Conservation (phyloP, 2,329 filamentous ascomycete genomes). For the Ophiostoma novo-ulmi region DNA sequence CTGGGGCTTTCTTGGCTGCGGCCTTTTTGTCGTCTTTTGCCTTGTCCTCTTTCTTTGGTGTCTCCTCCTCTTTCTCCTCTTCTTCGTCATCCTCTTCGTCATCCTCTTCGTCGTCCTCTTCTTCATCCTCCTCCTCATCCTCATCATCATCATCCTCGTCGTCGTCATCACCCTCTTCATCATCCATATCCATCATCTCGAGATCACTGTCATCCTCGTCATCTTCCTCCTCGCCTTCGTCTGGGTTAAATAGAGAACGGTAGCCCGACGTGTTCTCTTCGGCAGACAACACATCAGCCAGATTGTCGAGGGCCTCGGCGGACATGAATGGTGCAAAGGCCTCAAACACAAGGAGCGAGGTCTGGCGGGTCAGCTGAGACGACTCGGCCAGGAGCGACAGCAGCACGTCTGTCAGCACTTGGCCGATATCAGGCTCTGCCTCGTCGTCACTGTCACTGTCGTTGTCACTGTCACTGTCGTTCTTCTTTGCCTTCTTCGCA, state of each 20-base stretch:
- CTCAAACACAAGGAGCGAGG: slow-evolving; percentile 82
- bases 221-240: slow-evolving; percentile 36
- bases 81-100: background rate
- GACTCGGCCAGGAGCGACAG: slow-evolving; percentile 84
- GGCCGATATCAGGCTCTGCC: slow-evolving; percentile 49
- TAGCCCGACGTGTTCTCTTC: slow-evolving; percentile 80
- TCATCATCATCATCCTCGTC: slow-evolving; percentile 36
- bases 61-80: background rate
- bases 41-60: slow-evolving; percentile 6
- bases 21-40: slow-evolving; percentile 35
- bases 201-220: slow-evolving; percentile 40
- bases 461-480: slow-evolving; percentile 37
- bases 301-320: slow-evolving; percentile 61
- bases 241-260: slow-evolving; percentile 71
- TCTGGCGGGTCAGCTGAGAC: slow-evolving; percentile 76
- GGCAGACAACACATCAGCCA: slow-evolving; percentile 64
- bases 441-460: slow-evolving; percentile 1
- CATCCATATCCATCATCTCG: slow-evolving; percentile 36
- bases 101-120: slow-evolving; percentile 43
- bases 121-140: slow-evolving; percentile 36
- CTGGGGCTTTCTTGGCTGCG: background rate
- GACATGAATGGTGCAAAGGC: slow-evolving; percentile 74
- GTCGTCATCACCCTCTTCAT: slow-evolving; percentile 39
- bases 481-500: background rate
- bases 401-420: slow-evolving; percentile 78